phyloP scores from a whole-genome alignment of 2,329 filamentous ascomycete species.

The Botrytis elliptica region DNA sequence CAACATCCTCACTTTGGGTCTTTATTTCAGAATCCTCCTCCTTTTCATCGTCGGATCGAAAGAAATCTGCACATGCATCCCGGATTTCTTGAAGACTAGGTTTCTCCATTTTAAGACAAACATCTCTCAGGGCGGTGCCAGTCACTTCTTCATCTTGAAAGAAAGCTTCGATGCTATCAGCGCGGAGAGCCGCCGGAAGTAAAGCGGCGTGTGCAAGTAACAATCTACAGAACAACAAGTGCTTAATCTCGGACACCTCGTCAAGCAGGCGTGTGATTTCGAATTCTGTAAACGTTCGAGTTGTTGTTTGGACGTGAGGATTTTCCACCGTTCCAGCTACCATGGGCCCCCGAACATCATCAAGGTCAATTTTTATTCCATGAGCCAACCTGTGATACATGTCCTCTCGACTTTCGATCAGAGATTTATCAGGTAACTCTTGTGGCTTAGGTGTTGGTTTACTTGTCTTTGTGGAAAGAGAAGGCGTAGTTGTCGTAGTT shows the following conservation, averaged over 20 bases:
- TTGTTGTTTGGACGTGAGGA: constrained; percentile 34
- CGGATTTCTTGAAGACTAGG: constrained; percentile 50
- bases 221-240: constrained; percentile 49
- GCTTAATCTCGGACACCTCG: constrained; percentile 51
- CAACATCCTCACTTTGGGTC: constrained; percentile 24
- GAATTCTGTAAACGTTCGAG: constrained; percentile 43
- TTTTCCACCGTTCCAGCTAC: constrained; percentile 38
- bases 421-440: constrained; percentile 40
- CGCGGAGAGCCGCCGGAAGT: constrained; percentile 46
- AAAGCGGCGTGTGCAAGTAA: constrained; percentile 47
- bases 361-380: constrained; percentile 42
- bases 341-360: constrained; percentile 39
- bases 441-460: constrained; percentile 14
- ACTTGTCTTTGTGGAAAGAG: neutral
- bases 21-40: constrained; percentile 39
- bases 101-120: constrained; percentile 49
- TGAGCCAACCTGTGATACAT: constrained; percentile 44
- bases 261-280: constrained; percentile 45
- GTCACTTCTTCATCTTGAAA: constrained; percentile 45
- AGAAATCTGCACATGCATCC: constrained; percentile 51
- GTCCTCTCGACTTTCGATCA: constrained; percentile 46
- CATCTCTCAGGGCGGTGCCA: constrained; percentile 45
- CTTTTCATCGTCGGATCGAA: constrained; percentile 42
- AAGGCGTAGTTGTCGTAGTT: constrained; percentile 19
- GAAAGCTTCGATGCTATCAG: constrained; percentile 47